These are phyloP conservation scores for Naegleria gruberi DNA, from an alignment of 208 protist genomes.

Conservation along the genomic window DNA sequence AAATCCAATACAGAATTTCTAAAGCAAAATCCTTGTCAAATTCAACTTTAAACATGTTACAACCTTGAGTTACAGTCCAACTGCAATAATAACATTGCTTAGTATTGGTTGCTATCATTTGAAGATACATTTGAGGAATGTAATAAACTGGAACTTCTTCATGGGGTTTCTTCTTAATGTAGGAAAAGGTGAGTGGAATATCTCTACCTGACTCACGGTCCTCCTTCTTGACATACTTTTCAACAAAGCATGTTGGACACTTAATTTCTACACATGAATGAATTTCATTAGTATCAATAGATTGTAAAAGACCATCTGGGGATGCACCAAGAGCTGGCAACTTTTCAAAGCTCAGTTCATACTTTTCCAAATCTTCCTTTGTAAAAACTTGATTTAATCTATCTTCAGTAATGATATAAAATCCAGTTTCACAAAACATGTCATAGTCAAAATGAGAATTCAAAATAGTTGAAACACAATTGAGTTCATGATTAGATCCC, in stretches of 20 bases:
- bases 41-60: background rate
- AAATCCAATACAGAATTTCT: background rate
- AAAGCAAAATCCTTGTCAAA: background rate
- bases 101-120: background rate
- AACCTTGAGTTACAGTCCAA: background rate
- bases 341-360: background rate
- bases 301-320: background rate
- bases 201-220: too few species aligned
- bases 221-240: background rate
- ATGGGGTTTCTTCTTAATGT: background rate
- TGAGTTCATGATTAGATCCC: background rate
- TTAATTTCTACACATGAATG: background rate
- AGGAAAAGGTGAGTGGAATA: background rate
- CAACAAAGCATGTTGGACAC: conserved; percentile 11
- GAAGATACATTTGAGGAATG: background rate
- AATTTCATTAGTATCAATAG: background rate
- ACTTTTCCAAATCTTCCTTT: background rate
- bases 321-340: background rate
- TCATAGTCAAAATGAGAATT: background rate
- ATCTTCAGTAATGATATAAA: background rate
- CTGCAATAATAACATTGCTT: background rate
- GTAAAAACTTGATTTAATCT: background rate
- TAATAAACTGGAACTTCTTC: conserved; percentile 5
- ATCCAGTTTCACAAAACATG: background rate
- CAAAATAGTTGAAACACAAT: background rate